Conservation (phyloP, 2,329 filamentous ascomycete genomes). For the Arthrinium phaeospermum region DNA sequence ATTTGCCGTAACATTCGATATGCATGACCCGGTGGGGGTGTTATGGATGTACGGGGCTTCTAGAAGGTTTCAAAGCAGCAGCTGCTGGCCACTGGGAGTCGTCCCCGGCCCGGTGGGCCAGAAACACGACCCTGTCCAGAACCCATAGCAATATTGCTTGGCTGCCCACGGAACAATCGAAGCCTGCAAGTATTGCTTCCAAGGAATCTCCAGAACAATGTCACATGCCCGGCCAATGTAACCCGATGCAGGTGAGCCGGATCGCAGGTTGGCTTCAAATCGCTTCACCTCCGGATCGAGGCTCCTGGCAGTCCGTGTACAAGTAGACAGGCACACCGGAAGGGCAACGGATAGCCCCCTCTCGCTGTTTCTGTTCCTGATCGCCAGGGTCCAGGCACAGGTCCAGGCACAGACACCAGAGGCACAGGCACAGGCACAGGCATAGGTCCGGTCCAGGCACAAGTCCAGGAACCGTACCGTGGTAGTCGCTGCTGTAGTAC, state of each 20-base stretch:
- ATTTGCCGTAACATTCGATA: constrained; percentile 18
- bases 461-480: background rate
- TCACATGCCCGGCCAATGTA: constrained; percentile 16
- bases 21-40: constrained; percentile 16
- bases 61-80: constrained; percentile 21
- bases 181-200: constrained; percentile 5
- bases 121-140: background rate
- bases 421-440: too few species aligned
- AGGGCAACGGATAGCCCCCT: constrained; percentile 7
- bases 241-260: constrained; percentile 10
- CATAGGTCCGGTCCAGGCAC: too few species aligned
- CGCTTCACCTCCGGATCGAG: background rate
- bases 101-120: constrained; percentile 14
- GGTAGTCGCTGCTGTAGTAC: background rate
- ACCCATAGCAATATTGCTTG: constrained; percentile 16
- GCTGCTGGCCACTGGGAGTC: constrained; percentile 9
- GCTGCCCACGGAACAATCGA: constrained; percentile 15
- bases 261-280: constrained; percentile 7
- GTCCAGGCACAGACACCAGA: too few species aligned
- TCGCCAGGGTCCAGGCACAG: constrained; percentile 5
- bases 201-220: constrained; percentile 2
- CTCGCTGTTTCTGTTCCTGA: constrained; percentile 7
- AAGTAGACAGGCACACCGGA: constrained; percentile 9
- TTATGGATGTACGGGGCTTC: constrained; percentile 18
- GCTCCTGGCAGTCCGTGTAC: background rate